Evolutionary conservation across 75 land plant species (phyloP).

Genomic region (Sequoia sempervirens): DNA sequence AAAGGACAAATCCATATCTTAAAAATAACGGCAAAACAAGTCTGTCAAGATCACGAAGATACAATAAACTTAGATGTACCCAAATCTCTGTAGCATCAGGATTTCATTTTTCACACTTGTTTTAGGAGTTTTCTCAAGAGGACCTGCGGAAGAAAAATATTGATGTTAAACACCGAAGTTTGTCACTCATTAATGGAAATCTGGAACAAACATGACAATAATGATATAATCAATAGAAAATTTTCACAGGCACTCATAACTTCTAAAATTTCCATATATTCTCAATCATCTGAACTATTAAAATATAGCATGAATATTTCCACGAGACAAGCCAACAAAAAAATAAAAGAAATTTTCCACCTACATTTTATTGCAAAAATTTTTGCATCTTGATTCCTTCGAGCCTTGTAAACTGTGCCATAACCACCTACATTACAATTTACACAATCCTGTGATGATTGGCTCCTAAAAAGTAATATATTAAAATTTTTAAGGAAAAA

Average conservation of each 20-base stretch:
- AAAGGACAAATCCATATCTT: slow-evolving; percentile 7
- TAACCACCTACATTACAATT: slow-evolving; percentile 64
- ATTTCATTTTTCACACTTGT: slow-evolving; percentile 71
- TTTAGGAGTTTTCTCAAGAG: slow-evolving; percentile 60
- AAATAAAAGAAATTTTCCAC: slow-evolving; percentile 15
- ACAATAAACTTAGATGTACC: slow-evolving; percentile 32
- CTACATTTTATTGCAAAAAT: slow-evolving; percentile 79
- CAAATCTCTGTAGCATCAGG: slow-evolving; percentile 71
- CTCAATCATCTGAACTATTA: not conserved
- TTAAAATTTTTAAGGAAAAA: not conserved
- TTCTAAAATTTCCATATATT: not conserved
- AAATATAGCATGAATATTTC: not conserved
- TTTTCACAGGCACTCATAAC: not conserved
- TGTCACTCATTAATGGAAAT: not conserved
- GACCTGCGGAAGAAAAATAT: slow-evolving; percentile 33
- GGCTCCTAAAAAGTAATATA: not conserved
- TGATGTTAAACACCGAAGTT: not conserved
- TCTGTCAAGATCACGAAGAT: not conserved
- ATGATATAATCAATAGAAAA: not conserved
- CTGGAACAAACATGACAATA: not conserved
- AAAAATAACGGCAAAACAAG: not conserved
- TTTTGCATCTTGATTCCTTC: slow-evolving; percentile 54
- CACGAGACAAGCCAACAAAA: not conserved
- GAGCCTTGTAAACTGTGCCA: slow-evolving; percentile 85
- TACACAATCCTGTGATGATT: not conserved